Conservation (phyloP, 768 basidiomycete species). For the Porphyrellus cyaneotinctus region DNA sequence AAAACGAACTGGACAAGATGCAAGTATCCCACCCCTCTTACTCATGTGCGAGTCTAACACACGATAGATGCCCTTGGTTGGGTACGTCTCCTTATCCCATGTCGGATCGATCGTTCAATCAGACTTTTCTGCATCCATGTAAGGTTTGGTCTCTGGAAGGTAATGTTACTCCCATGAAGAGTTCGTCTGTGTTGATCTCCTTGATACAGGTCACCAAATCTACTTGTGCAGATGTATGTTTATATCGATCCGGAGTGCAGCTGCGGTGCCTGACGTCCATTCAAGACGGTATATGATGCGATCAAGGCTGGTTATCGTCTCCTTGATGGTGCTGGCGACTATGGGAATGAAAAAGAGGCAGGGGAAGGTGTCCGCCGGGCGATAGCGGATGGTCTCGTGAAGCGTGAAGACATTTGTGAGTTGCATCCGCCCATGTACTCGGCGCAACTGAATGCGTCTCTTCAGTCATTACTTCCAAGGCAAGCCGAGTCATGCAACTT, state of each 20-base stretch:
- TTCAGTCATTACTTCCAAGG: conserved; percentile 82
- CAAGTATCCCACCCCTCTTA: conserved; percentile 14
- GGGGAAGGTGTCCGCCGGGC: conserved; percentile 76
- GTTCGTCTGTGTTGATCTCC: neutral
- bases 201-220: conserved; percentile 49
- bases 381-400: conserved; percentile 77
- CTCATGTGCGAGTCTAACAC: neutral
- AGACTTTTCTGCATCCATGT: conserved; percentile 1
- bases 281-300: conserved; percentile 74
- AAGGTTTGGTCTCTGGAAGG: conserved; percentile 75
- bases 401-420: conserved; percentile 83
- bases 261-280: conserved; percentile 1
- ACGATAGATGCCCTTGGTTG: conserved; percentile 66
- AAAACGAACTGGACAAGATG: conserved; percentile 61
- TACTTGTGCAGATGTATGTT: conserved; percentile 55
- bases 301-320: conserved; percentile 86
- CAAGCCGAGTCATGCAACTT: conserved; percentile 12
- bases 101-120: neutral
- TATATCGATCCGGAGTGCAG: neutral
- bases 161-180: conserved; percentile 19
- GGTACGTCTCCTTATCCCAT: conserved; percentile 36
- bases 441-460: neutral
- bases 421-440: conserved; percentile 6
- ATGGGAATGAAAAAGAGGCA: conserved; percentile 86
- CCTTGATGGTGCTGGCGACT: conserved; percentile 81